These are phyloP conservation scores for Croton setiger DNA, from an alignment of 441 rosid species.

Conservation along the genomic window DNA sequence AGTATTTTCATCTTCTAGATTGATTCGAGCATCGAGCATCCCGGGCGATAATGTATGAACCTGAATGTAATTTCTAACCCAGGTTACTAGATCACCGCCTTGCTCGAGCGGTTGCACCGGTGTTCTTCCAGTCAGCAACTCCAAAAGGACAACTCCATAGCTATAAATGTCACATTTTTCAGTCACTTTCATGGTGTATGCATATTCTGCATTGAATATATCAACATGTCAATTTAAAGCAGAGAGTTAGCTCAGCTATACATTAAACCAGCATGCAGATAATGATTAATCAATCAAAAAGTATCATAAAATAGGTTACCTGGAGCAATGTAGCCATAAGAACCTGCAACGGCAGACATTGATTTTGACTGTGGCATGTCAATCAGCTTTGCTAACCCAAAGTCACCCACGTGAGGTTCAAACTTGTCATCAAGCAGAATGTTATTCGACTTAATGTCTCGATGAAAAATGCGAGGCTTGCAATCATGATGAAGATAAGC, in stretches of 20 bases:
- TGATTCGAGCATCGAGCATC: constrained; percentile 58
- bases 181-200: constrained; percentile 90
- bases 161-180: constrained; percentile 79
- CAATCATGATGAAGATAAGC: constrained; percentile 84
- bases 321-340: constrained; percentile 90
- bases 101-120: constrained; percentile 87
- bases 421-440: constrained; percentile 65
- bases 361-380: constrained; percentile 90
- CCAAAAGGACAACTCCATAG: constrained; percentile 75
- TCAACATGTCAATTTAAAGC: not conserved
- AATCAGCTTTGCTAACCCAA: constrained; percentile 79
- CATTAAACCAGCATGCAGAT: too few relatives aligned
- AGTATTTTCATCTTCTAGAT: constrained; percentile 42
- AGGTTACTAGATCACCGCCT: constrained; percentile 84
- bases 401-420: constrained; percentile 81
- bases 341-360: constrained; percentile 97
- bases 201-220: constrained; percentile 58
- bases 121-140: constrained; percentile 66
- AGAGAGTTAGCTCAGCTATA: too few relatives aligned
- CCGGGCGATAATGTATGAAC: constrained; percentile 46
- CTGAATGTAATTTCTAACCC: constrained; percentile 67
- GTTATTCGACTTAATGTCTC: constrained; percentile 78
- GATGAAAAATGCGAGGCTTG: constrained; percentile 77
- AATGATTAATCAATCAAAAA: not conserved
- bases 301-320: constrained; percentile 40